These are phyloP conservation scores for Eucalyptus regnans DNA, from an alignment of 345 rosid species.

Conservation along the genomic window DNA sequence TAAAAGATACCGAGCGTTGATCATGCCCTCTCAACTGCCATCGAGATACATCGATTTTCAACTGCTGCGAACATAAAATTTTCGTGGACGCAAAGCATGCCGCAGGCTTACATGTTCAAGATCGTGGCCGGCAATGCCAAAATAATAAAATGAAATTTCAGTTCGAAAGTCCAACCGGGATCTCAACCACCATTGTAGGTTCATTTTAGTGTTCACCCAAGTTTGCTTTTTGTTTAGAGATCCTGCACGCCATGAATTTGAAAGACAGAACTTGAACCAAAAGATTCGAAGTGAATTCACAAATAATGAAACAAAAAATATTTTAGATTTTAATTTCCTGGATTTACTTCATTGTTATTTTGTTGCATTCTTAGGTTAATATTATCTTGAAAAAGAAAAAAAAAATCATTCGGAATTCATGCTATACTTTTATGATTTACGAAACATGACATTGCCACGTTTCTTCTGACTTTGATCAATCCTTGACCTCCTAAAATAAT, in stretches of 20 bases:
- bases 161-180: not conserved
- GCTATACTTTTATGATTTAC: not conserved
- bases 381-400: not conserved
- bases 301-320: not conserved
- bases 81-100: not conserved
- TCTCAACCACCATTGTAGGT: not conserved
- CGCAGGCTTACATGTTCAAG: not conserved
- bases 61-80: not conserved
- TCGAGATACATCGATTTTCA: not conserved
- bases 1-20: not conserved
- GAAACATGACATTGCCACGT: not conserved
- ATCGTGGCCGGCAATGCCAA: not conserved
- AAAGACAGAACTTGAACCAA: not conserved
- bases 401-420: not conserved
- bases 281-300: not conserved
- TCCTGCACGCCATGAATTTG: not conserved
- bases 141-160: not conserved
- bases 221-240: not conserved
- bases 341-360: not conserved
- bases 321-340: not conserved
- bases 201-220: not conserved
- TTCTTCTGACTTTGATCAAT: not conserved
- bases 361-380: not conserved
- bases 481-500: not conserved
- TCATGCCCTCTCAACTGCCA: not conserved